These are phyloP conservation scores for Anthracocystis setariae DNA, from an alignment of 1,284 basidiomycete species.

Conservation along the genomic window DNA sequence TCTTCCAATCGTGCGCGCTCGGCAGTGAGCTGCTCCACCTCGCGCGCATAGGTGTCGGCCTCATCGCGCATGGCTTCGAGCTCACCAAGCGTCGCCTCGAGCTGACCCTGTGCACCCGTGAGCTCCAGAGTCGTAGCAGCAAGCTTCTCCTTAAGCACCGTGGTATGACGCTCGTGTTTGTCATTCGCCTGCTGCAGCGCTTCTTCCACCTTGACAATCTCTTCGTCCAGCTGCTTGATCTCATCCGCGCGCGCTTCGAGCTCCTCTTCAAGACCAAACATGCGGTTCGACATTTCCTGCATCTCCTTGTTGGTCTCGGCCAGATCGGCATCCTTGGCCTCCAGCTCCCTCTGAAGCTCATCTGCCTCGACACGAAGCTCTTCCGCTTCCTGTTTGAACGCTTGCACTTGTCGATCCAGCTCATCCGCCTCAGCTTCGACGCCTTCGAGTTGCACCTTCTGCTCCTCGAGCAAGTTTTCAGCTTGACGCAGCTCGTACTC, in stretches of 20 bases:
- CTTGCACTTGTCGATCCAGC: conserved; percentile 44
- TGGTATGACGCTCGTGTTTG: conserved; percentile 53
- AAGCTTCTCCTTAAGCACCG: conserved; percentile 50
- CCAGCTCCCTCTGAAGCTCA: conserved; percentile 44
- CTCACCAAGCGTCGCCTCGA: conserved; percentile 43
- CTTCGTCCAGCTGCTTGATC: conserved; percentile 70
- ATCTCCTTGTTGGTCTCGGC: conserved; percentile 73
- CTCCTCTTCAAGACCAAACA: conserved; percentile 51
- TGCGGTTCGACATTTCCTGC: conserved; percentile 68
- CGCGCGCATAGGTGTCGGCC: conserved; percentile 39
- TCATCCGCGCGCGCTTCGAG: conserved; percentile 66
- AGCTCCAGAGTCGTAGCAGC: conserved; percentile 30
- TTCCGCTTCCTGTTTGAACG: conserved; percentile 64
- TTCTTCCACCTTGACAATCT: conserved; percentile 76
- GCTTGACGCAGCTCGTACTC: conserved; percentile 57
- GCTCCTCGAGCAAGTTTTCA: conserved; percentile 54
- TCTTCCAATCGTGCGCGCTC: conserved; percentile 47
- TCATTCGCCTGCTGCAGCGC: conserved; percentile 73
- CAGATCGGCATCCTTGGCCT: conserved; percentile 68
- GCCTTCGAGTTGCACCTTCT: conserved; percentile 70
- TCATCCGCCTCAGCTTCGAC: conserved; percentile 49
- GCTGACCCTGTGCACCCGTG: conserved; percentile 28
- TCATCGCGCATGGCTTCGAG: conserved; percentile 54
- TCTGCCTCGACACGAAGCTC: conserved; percentile 44
- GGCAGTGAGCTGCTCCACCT: conserved; percentile 45